Evolutionary conservation across 169 alveolate species (phyloP).

Genomic region (Cyclospora cayetanensis): DNA sequence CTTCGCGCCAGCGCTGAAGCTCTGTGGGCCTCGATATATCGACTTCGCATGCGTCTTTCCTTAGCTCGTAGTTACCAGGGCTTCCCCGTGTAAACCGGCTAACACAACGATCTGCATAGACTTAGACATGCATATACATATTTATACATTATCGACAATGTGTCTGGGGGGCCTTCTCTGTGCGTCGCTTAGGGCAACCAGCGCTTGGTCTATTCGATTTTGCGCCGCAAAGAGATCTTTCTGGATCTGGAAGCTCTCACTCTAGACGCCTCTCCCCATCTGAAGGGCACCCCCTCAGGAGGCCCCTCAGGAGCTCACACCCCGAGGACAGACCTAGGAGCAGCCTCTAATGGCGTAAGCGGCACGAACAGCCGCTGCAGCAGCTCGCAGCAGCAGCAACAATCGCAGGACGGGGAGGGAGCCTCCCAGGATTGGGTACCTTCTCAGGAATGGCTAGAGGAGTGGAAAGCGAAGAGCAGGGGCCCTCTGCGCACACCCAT

Average conservation of each 20-base stretch:
- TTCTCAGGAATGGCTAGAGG: conserved; percentile 45
- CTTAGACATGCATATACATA: background rate
- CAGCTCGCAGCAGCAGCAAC: background rate
- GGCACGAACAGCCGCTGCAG: background rate
- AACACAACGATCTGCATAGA: background rate
- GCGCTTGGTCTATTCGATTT: conserved; percentile 44
- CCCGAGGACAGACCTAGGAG: too few relatives aligned
- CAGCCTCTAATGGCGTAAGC: too few relatives aligned
- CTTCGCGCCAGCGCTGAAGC: too few relatives aligned
- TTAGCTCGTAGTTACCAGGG: background rate
- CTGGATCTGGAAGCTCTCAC: background rate
- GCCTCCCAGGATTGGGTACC: conserved; percentile 53
- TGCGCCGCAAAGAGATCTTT: conserved; percentile 48
- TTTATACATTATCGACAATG: background rate
- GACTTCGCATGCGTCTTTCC: too few relatives aligned
- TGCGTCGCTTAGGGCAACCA: conserved; percentile 31
- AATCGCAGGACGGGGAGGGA: background rate
- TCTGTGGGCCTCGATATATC: too few relatives aligned
- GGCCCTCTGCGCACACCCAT: conserved; percentile 28
- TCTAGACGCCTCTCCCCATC: too few relatives aligned
- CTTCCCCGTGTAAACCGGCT: background rate
- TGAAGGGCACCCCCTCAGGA: too few relatives aligned
- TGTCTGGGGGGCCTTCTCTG: background rate
- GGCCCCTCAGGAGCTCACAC: too few relatives aligned
- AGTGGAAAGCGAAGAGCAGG: conserved; percentile 42